Evolutionary conservation across 2,329 filamentous ascomycete species (phyloP).

Genomic region (Penicillium polonicum): DNA sequence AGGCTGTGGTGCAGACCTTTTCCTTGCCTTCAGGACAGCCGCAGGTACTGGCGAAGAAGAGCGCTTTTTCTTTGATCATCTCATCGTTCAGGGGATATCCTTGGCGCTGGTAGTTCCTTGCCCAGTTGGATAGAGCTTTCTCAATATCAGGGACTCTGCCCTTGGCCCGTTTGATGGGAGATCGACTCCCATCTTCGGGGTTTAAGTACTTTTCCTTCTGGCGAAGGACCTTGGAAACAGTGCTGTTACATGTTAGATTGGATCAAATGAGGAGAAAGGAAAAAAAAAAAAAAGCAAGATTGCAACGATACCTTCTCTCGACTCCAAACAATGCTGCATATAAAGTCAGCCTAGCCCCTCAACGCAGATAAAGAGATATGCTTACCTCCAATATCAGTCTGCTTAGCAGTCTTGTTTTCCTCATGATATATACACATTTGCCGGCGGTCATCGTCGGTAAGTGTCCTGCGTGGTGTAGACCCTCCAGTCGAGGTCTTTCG

Average conservation of each 20-base stretch:
- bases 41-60: constrained; percentile 73
- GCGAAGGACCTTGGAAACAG: constrained; percentile 95
- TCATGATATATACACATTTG: constrained; percentile 93
- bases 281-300: constrained; percentile 6
- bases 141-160: constrained; percentile 89
- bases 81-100: constrained; percentile 73
- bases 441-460: constrained; percentile 86
- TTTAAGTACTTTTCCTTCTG: constrained; percentile 93
- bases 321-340: constrained; percentile 79
- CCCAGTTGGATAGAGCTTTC: constrained; percentile 83
- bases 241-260: constrained; percentile 57
- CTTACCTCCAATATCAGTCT: constrained; percentile 90
- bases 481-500: constrained; percentile 44
- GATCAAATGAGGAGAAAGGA: constrained; percentile 18
- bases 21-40: constrained; percentile 69
- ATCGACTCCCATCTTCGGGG: constrained; percentile 73
- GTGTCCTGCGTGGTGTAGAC: constrained; percentile 74
- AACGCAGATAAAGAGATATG: not conserved
- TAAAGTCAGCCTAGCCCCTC: constrained; percentile 18
- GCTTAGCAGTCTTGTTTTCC: constrained; percentile 84
- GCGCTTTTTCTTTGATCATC: constrained; percentile 81
- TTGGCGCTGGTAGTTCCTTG: constrained; percentile 74
- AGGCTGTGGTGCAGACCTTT: constrained; percentile 69
- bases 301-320: constrained; percentile 75
- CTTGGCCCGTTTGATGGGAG: constrained; percentile 78